phyloP scores from a whole-genome alignment of 129 eudicot genomes.

The Chrysanthemum seticuspe region DNA sequence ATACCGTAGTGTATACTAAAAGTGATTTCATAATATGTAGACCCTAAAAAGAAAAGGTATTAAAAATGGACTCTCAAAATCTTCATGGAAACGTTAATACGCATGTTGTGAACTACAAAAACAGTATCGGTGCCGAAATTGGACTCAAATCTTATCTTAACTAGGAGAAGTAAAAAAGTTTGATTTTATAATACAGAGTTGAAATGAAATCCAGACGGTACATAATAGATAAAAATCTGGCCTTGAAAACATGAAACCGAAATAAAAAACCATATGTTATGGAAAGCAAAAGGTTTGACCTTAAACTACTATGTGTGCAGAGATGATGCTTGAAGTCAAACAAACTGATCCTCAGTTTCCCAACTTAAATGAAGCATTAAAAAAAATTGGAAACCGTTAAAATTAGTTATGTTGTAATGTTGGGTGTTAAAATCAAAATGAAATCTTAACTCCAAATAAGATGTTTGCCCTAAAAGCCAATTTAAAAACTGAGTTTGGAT shows the following conservation, averaged over 20 bases:
- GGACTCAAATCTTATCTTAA: not conserved
- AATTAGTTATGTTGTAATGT: not conserved
- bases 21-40: too few relatives aligned
- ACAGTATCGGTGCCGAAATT: not conserved
- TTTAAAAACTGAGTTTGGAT: slow-evolving; percentile 9
- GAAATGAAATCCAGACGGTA: too few relatives aligned
- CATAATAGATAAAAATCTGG: too few relatives aligned
- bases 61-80: not conserved
- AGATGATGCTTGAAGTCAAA: slow-evolving; percentile 4
- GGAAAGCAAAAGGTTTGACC: not conserved
- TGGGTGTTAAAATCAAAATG: not conserved
- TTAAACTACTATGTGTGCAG: too few relatives aligned
- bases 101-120: not conserved
- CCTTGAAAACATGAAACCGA: not conserved
- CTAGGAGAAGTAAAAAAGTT: too few relatives aligned
- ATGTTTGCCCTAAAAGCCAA: not conserved
- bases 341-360: not conserved
- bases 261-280: not conserved
- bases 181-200: too few relatives aligned
- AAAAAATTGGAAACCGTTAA: not conserved
- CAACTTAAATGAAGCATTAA: not conserved
- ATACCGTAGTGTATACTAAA: too few relatives aligned
- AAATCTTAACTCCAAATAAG: not conserved
- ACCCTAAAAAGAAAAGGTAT: too few relatives aligned
- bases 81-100: not conserved